Evolutionary conservation across 225 moss, liverwort and hornwort genomes (phyloP).

Genomic region (Thuidium tamariscinum): DNA sequence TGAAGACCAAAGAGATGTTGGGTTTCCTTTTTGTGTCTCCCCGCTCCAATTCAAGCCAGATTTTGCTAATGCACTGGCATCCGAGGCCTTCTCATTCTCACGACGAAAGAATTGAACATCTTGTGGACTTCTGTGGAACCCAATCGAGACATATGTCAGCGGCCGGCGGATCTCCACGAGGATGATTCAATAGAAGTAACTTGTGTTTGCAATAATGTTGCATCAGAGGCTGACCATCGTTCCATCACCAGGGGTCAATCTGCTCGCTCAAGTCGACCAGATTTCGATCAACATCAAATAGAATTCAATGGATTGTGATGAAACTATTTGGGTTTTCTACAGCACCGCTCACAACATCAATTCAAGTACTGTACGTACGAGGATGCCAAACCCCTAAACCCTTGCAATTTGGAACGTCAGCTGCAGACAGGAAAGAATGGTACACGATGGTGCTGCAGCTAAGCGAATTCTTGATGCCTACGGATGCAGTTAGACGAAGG

Average conservation of each 20-base stretch:
- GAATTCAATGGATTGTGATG: not conserved
- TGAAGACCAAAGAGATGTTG: not conserved
- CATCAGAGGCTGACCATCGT: not conserved
- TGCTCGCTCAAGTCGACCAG: not conserved
- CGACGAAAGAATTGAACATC: not conserved
- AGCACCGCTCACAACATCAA: not conserved
- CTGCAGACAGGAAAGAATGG: not conserved
- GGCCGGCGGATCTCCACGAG: not conserved
- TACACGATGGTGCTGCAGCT: not conserved
- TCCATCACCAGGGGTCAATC: not conserved
- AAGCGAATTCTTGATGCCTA: not conserved
- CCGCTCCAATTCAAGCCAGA: not conserved
- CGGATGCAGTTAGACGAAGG: not conserved
- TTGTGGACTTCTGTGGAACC: no score
- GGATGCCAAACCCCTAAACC: not conserved
- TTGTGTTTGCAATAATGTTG: not conserved
- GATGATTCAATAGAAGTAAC: no score
- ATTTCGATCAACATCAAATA: not conserved
- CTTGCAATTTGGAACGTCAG: not conserved
- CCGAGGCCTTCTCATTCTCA: not conserved
- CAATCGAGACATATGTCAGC: not conserved
- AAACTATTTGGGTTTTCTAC: not conserved
- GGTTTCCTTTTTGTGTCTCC: not conserved
- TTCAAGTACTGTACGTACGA: not conserved
- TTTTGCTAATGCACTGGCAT: not conserved